A percentile compares a stretch with the other conserved stretches of the same genome.
Evolutionary conservation across 176 grass and related monocot species (phyloP).

Genomic region (Avena insularis): DNA sequence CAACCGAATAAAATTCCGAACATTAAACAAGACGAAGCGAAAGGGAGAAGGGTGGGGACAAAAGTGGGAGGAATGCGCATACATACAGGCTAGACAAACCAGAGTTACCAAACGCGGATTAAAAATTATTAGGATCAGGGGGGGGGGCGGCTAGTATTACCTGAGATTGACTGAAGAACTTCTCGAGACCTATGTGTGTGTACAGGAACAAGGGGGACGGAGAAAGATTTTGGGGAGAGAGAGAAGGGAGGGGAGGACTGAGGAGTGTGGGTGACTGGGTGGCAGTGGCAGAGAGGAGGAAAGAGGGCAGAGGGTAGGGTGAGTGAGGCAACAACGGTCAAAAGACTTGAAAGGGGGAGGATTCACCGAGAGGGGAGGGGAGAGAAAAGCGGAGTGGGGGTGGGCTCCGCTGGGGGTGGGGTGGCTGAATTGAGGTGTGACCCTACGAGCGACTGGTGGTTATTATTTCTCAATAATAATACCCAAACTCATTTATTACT

Average conservation of each 20-base stretch:
- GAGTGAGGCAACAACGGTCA: slow-evolving; percentile 68
- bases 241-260: background rate
- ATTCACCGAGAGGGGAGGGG: slow-evolving; percentile 2
- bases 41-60: slow-evolving; percentile 22
- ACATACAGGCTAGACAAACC: background rate
- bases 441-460: slow-evolving; percentile 1
- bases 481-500: slow-evolving; percentile 8
- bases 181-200: slow-evolving; percentile 2
- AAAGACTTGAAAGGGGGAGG: slow-evolving; percentile 50
- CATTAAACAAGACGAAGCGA: slow-evolving; percentile 53
- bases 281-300: slow-evolving; percentile 9
- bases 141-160: slow-evolving; percentile 7
- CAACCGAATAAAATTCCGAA: slow-evolving; percentile 41
- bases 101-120: background rate
- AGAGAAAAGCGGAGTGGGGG: background rate
- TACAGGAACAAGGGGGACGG: slow-evolving; percentile 39
- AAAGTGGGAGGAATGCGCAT: background rate
- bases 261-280: background rate
- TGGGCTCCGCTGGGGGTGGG: background rate
- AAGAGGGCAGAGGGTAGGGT: background rate
- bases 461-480: background rate
- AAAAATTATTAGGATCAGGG: slow-evolving; percentile 54
- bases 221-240: slow-evolving; percentile 40
- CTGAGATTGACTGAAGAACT: slow-evolving; percentile 29
- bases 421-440: slow-evolving; percentile 31